Evolutionary conservation across 176 grass and related monocot species (phyloP).

Genomic region (Rhynchospora breviuscula): DNA sequence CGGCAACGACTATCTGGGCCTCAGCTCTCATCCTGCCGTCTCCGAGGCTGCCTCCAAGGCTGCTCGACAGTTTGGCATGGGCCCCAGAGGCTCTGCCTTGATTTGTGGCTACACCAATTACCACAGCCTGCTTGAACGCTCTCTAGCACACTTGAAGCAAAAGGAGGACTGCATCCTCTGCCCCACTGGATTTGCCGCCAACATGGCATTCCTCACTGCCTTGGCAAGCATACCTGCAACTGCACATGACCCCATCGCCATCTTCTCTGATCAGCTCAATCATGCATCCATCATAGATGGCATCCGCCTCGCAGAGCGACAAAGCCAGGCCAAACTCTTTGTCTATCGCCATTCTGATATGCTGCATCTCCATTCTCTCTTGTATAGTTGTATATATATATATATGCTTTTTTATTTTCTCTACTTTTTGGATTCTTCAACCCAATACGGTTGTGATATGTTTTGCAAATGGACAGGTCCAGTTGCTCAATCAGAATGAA

Average conservation of each 20-base stretch:
- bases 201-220: conserved; percentile 68
- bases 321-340: conserved; percentile 54
- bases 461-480: conserved; percentile 33
- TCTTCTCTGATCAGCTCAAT: conserved; percentile 89
- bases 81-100: conserved; percentile 74
- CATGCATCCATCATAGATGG: conserved; percentile 97
- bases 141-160: conserved; percentile 60
- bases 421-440: no score
- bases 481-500: conserved; percentile 65
- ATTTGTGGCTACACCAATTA: conserved; percentile 75
- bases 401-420: neutral
- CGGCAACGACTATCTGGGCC: conserved; percentile 77
- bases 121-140: conserved; percentile 63
- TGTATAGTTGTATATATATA: no score
- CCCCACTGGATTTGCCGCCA: conserved; percentile 84
- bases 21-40: conserved; percentile 72
- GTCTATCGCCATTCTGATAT: conserved; percentile 84
- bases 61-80: conserved; percentile 74
- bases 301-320: conserved; percentile 55
- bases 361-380: conserved; percentile 60
- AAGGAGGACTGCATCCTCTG: conserved; percentile 81
- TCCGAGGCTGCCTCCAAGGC: conserved; percentile 55
- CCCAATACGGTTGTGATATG: no score
- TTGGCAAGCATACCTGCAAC: conserved; percentile 48
- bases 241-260: conserved; percentile 41